Evolutionary conservation across 163 green algal genomes (phyloP).

Genomic region (Scenedesmus sp.): DNA sequence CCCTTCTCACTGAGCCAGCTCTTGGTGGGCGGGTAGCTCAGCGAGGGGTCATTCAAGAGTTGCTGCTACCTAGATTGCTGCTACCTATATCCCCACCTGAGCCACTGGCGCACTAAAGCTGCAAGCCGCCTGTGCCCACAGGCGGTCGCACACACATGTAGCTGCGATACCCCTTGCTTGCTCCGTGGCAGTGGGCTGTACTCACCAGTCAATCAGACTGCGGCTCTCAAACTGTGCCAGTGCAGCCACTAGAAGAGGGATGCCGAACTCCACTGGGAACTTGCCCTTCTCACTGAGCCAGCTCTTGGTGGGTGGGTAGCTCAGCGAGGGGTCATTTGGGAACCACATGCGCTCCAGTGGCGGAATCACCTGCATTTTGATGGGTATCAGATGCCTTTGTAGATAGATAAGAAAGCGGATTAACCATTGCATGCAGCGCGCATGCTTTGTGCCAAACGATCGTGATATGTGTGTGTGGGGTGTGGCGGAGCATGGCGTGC

Average conservation of each 20-base stretch:
- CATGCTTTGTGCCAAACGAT: background rate
- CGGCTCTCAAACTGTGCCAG: constrained; percentile 2
- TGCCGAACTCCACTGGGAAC: constrained; percentile 43
- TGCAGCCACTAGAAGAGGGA: constrained; percentile 20
- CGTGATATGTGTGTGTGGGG: background rate
- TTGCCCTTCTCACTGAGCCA: constrained; percentile 37
- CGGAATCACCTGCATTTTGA: background rate
- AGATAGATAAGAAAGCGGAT: no score
- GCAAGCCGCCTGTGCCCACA: no score
- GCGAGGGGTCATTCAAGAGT: constrained; percentile 11
- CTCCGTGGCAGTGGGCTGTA: no score
- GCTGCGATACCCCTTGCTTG: no score
- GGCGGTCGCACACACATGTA: no score
- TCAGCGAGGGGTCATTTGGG: constrained; percentile 21
- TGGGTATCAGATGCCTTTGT: background rate
- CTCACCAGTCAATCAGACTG: constrained; percentile 22
- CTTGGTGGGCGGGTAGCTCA: background rate
- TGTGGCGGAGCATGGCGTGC: background rate
- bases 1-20: background rate
- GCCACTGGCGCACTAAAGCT: no score
- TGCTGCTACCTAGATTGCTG: no score
- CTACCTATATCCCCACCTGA: no score
- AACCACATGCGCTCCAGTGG: constrained; percentile 38
- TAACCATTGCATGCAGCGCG: background rate
- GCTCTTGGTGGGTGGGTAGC: background rate